phyloP scores from a whole-genome alignment of 352 stramenopile genomes.

The Globisporangium nunn region DNA sequence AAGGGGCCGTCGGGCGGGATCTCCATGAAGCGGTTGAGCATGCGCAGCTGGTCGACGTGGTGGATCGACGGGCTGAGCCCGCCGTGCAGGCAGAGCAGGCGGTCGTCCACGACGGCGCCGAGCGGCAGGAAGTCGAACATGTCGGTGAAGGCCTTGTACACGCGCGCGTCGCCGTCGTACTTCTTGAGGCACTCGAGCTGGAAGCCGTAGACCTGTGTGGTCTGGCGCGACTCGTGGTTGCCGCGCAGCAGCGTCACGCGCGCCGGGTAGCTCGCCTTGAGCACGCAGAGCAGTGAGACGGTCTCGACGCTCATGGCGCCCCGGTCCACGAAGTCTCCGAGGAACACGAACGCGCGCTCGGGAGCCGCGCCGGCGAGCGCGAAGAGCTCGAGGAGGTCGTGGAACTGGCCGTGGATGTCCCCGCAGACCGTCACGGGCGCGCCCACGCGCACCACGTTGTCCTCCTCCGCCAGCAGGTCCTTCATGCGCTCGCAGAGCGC shows the following conservation, averaged over 20 bases:
- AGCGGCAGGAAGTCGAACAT: conserved; percentile 74
- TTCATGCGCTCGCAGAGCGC: conserved; percentile 64
- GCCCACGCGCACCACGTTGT: conserved; percentile 74
- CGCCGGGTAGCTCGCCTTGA: conserved; percentile 85
- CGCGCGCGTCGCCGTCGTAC: conserved; percentile 63
- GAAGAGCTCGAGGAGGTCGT: conserved; percentile 93
- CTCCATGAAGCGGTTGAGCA: conserved; percentile 79
- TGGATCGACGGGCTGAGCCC: conserved; percentile 63
- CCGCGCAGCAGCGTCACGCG: conserved; percentile 91
- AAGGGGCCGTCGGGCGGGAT: conserved; percentile 73
- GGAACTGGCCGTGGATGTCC: conserved; percentile 97
- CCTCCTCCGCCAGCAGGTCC: conserved; percentile 64
- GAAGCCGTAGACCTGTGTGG: conserved; percentile 77
- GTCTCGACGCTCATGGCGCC: conserved; percentile 94
- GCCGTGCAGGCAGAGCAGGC: conserved; percentile 60
- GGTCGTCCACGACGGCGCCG: conserved; percentile 73
- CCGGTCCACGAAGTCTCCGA: conserved; percentile 97
- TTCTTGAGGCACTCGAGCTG: conserved; percentile 84
- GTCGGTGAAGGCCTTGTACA: conserved; percentile 78
- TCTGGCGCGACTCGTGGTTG: conserved; percentile 92
- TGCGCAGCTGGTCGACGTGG: conserved; percentile 90
- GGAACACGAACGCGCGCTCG: conserved; percentile 88
- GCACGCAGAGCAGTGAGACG: conserved; percentile 87
- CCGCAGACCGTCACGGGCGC: conserved; percentile 84
- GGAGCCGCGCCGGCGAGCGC: conserved; percentile 86